Conservation (phyloP, 768 basidiomycete genomes). For the Boletus sp. region DNA sequence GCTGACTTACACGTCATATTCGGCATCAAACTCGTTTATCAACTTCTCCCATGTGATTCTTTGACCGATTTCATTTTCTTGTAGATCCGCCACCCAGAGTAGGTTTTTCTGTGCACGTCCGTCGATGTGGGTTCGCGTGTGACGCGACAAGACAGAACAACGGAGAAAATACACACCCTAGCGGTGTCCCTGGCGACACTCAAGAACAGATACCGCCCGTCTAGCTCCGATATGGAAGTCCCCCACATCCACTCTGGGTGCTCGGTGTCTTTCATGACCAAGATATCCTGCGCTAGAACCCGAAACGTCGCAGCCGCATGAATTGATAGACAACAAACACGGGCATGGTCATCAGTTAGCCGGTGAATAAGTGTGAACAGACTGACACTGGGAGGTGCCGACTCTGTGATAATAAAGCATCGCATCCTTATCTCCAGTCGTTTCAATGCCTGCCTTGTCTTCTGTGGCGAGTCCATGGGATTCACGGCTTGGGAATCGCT, state of each 20-base stretch:
- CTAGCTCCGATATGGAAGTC: slow-evolving; percentile 51
- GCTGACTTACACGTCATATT: slow-evolving; percentile 56
- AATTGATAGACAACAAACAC: not conserved
- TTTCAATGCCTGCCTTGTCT: slow-evolving; percentile 56
- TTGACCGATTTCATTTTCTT: slow-evolving; percentile 54
- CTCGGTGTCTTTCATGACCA: slow-evolving; percentile 60
- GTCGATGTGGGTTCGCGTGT: not conserved
- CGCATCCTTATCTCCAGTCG: slow-evolving; percentile 59
- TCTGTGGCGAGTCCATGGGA: slow-evolving; percentile 45
- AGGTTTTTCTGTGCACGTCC: slow-evolving; percentile 59
- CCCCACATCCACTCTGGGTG: slow-evolving; percentile 67
- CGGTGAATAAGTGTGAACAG: slow-evolving; percentile 1
- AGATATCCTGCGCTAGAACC: slow-evolving; percentile 57
- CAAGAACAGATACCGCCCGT: slow-evolving; percentile 62
- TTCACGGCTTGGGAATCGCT: slow-evolving; percentile 56
- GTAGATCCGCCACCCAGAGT: slow-evolving; percentile 69
- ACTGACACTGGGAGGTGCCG: slow-evolving; percentile 65
- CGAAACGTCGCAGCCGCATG: slow-evolving; percentile 3
- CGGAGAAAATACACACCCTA: slow-evolving; percentile 39
- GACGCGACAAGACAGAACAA: not conserved
- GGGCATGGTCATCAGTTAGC: slow-evolving; percentile 4
- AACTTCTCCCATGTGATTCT: slow-evolving; percentile 73
- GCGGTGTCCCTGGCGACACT: slow-evolving; percentile 58
- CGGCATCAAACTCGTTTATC: slow-evolving; percentile 62
- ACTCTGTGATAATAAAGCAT: slow-evolving; percentile 75